phyloP scores from a whole-genome alignment of 352 stramenopile species.

The Albugo candida region DNA sequence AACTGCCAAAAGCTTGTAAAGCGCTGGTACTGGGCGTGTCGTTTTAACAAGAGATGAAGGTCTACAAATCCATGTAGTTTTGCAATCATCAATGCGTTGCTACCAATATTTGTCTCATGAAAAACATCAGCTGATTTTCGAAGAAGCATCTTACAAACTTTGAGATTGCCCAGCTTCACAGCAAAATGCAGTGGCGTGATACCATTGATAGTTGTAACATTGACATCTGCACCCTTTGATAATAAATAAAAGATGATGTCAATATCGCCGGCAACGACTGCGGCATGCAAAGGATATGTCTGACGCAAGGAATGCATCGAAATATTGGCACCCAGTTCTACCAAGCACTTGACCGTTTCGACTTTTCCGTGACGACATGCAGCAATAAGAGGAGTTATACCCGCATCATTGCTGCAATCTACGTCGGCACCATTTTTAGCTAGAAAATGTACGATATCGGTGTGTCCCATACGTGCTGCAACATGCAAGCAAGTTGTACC shows the following conservation, averaged over 20 bases:
- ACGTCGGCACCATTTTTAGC: constrained; percentile 18
- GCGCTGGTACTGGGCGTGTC: not conserved
- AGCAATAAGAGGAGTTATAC: not conserved
- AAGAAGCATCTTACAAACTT: constrained; percentile 39
- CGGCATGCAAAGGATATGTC: not conserved
- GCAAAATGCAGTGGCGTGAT: constrained; percentile 65
- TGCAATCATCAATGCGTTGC: constrained; percentile 55
- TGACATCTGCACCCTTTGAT: constrained; percentile 33
- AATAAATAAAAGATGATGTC: constrained; percentile 52
- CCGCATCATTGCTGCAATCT: not conserved
- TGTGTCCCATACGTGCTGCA: not conserved
- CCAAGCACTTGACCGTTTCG: not conserved
- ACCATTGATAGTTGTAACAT: constrained; percentile 36
- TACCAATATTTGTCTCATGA: constrained; percentile 39
- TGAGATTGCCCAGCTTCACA: constrained; percentile 34
- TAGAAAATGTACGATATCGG: constrained; percentile 23
- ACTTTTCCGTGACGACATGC: not conserved
- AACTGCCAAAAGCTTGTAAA: no score
- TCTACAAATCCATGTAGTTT: constrained; percentile 34
- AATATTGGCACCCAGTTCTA: not conserved
- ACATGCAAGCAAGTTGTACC: not conserved
- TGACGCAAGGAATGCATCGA: not conserved
- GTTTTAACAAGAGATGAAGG: constrained; percentile 45
- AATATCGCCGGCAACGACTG: constrained; percentile 9
- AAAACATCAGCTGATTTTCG: constrained; percentile 32